Base-by-base conservation (phyloP, 2,329 filamentous ascomycete genomes). In the Lecanicillium sp. region DNA sequence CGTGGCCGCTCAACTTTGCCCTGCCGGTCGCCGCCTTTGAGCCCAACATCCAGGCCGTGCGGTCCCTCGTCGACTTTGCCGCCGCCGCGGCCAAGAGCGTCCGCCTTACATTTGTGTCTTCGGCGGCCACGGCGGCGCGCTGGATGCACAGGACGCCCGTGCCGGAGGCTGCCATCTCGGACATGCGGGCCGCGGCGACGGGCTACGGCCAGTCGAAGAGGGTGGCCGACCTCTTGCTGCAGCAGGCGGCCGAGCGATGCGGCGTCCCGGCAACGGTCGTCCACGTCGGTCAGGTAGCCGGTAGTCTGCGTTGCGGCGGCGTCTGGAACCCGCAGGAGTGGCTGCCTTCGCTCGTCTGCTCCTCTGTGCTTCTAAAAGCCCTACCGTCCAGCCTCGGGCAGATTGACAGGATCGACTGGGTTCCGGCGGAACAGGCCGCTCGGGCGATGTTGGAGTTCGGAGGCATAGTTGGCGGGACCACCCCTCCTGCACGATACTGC, bases 1-100 rank as follows among this genome's bases (percentile, higher is more conserved):
- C 46, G 5, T 49, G 46, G 49, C 40, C 46, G 4, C 46, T 48
- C 17, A 46, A 49, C 36, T 51, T 49, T 39, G 45, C 46, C 17
- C 39, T 49, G 17, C 14, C 33, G 7, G 29, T 49, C 1, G 13
- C 35, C 7, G 43, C 47, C 10, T 49, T 51, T 18, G 47, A 48
- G 17, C 43, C 45, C 8, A 42, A 48, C 14, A 36, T 49, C 1
- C 33, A 22, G 11, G 49, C 41, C 4, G 42, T 49, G 2, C 36
- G 36, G 8, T 40, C 42, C 14, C 36, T 51, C 11, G 37, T 46
- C 7, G 29, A 44, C 5, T 44, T 46, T 6, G 41, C 38, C 14
- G 22, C 29, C 4, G 22, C 29, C 3, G 37, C 41, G 1, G 22
- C 29, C 4, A 37, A 38, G 19, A 28, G 36, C 20, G 42, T 41